Percentiles rank a stretch among this genome's conserved stretches.
These are phyloP conservation scores for Agrocybe praecox DNA, from an alignment of 768 basidiomycete species.

Conservation along the genomic window DNA sequence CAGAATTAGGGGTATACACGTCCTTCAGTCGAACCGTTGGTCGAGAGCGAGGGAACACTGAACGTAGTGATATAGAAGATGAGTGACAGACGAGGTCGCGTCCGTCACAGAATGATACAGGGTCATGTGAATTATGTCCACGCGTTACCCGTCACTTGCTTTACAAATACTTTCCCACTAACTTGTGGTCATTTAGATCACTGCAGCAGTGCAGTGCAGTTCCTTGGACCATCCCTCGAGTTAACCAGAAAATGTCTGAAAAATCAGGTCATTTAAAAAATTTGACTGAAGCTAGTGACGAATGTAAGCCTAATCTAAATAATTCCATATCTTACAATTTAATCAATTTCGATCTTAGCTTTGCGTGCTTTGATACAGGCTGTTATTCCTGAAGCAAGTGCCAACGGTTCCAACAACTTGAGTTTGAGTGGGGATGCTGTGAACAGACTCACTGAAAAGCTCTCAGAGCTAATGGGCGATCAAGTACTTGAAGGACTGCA, in stretches of 20 bases:
- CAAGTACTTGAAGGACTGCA: constrained; percentile 33
- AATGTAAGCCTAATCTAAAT: constrained; percentile 22
- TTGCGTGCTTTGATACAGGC: constrained; percentile 43
- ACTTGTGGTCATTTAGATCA: not conserved
- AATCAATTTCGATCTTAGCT: constrained; percentile 24
- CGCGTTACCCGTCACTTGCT: not conserved
- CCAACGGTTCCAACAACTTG: constrained; percentile 27
- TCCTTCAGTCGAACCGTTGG: not conserved
- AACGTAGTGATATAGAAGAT: not conserved
- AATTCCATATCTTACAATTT: not conserved
- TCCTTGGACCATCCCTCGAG: not conserved
- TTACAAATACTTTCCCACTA: not conserved
- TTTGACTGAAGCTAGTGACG: constrained; percentile 27
- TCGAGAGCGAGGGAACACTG: too few species aligned
- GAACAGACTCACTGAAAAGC: constrained; percentile 56
- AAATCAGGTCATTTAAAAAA: constrained; percentile 22
- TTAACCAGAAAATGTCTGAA: constrained; percentile 12
- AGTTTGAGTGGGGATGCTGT: constrained; percentile 51
- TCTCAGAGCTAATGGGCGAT: constrained; percentile 58
- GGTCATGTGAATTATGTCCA: not conserved
- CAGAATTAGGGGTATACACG: constrained; percentile 7
- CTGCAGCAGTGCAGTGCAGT: not conserved
- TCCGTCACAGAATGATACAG: constrained; percentile 14
- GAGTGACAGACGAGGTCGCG: constrained; percentile 7
- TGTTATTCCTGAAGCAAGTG: constrained; percentile 33